Conservation (phyloP, 176 grass and related monocot species). For the Lolium rigidum region DNA sequence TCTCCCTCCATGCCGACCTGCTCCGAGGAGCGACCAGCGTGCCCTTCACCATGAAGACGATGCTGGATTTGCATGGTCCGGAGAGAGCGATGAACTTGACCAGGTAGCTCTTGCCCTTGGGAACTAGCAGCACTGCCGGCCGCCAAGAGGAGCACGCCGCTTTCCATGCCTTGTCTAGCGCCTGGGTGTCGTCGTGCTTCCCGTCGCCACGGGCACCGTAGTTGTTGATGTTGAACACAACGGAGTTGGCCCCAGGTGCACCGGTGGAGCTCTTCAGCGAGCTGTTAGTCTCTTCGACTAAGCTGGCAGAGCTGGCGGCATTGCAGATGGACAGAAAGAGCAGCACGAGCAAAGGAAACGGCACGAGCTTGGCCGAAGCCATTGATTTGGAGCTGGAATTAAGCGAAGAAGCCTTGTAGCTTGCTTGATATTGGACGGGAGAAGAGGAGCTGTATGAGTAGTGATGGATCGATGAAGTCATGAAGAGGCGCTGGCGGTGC, state of each 20-base stretch:
- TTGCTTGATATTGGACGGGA: no score
- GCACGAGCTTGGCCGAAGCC: not conserved
- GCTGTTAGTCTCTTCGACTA: not conserved
- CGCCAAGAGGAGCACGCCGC: not conserved
- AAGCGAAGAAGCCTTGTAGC: not conserved
- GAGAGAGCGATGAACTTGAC: constrained; percentile 52
- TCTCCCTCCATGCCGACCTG: constrained; percentile 40
- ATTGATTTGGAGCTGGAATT: not conserved
- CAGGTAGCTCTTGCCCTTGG: constrained; percentile 54
- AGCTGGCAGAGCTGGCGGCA: not conserved
- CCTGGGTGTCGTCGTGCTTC: constrained; percentile 52
- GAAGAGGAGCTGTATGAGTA: no score
- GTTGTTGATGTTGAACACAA: constrained; percentile 50
- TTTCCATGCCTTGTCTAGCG: constrained; percentile 55
- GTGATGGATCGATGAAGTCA: no score
- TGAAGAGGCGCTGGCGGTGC: no score
- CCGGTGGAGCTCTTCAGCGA: not conserved
- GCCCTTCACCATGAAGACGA: constrained; percentile 56
- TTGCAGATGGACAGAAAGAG: not conserved
- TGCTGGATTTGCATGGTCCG: constrained; percentile 65
- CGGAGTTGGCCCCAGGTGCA: not conserved
- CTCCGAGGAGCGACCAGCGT: constrained; percentile 60
- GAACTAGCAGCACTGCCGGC: constrained; percentile 57
- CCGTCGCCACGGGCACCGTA: constrained; percentile 64
- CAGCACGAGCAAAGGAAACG: not conserved